These are phyloP conservation scores for Ceratobasidium sp. DNA, from an alignment of 1,284 basidiomycete species.

Conservation along the genomic window DNA sequence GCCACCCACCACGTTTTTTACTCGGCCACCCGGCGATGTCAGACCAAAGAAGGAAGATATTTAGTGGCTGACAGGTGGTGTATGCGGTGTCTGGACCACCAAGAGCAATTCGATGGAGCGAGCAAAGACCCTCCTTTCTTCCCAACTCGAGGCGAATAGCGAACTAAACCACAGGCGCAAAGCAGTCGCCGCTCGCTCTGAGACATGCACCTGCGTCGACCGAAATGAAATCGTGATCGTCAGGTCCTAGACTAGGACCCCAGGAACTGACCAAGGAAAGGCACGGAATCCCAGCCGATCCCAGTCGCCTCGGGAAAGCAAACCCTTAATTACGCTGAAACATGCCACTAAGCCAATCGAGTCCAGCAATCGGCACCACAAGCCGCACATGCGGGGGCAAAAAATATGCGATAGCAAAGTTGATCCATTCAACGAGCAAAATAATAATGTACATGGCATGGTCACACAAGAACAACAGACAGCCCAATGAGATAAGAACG, in stretches of 20 bases:
- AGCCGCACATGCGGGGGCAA: background rate
- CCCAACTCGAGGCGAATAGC: background rate
- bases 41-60: too few species aligned
- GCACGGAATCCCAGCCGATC: background rate
- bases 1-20: background rate
- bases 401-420: background rate
- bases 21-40: background rate
- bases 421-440: background rate
- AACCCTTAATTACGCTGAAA: slow-evolving; percentile 10
- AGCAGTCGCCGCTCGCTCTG: too few species aligned
- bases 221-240: slow-evolving; percentile 1
- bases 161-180: background rate
- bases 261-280: background rate
- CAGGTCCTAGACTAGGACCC: slow-evolving; percentile 28
- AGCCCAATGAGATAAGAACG: background rate
- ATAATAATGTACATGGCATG: background rate
- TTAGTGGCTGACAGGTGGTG: background rate
- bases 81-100: background rate
- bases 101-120: background rate
- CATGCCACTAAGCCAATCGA: too few species aligned
- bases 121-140: background rate
- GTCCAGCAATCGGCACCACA: background rate
- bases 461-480: background rate
- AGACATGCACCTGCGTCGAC: too few species aligned
- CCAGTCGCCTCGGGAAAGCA: background rate